Conservation (phyloP, 768 basidiomycete species). For the Termitomyces heimii region DNA sequence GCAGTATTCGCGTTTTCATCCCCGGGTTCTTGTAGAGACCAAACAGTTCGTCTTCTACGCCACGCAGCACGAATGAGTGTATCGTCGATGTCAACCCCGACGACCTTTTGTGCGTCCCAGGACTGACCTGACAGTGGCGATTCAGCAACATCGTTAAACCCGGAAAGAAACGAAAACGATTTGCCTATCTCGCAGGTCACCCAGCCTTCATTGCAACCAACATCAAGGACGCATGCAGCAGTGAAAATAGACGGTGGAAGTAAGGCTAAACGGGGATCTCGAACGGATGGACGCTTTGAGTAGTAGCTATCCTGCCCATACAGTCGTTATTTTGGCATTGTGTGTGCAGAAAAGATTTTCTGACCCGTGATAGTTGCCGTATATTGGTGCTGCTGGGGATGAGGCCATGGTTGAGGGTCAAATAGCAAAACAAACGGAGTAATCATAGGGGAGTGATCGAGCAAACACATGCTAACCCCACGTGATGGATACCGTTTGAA, state of each 20-base stretch:
- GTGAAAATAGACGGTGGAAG: slow-evolving; percentile 50
- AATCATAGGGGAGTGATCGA: too few relatives aligned
- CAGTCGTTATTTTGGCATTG: background rate
- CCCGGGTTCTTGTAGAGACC: slow-evolving; percentile 58
- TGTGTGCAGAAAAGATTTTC: slow-evolving; percentile 3
- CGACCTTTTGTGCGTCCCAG: slow-evolving; percentile 55
- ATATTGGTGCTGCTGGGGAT: slow-evolving; percentile 27
- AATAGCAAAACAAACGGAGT: background rate
- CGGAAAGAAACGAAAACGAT: slow-evolving; percentile 1
- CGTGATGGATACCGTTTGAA: too few relatives aligned
- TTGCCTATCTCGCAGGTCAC: slow-evolving; percentile 84
- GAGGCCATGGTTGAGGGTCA: background rate
- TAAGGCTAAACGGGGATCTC: slow-evolving; percentile 61
- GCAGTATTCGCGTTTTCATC: background rate
- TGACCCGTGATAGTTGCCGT: slow-evolving; percentile 76
- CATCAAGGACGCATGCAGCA: slow-evolving; percentile 62
- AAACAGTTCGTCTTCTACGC: slow-evolving; percentile 61
- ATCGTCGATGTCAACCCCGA: slow-evolving; percentile 85
- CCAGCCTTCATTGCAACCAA: slow-evolving; percentile 86
- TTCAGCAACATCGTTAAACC: background rate
- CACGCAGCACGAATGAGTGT: slow-evolving; percentile 71
- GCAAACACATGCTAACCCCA: too few relatives aligned
- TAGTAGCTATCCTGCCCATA: slow-evolving; percentile 53
- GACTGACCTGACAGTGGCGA: slow-evolving; percentile 45
- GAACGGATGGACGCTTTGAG: slow-evolving; percentile 55